Evolutionary conservation across 257 asterid genomes (phyloP).

Genomic region (Nicotiana tomentosiformis): DNA sequence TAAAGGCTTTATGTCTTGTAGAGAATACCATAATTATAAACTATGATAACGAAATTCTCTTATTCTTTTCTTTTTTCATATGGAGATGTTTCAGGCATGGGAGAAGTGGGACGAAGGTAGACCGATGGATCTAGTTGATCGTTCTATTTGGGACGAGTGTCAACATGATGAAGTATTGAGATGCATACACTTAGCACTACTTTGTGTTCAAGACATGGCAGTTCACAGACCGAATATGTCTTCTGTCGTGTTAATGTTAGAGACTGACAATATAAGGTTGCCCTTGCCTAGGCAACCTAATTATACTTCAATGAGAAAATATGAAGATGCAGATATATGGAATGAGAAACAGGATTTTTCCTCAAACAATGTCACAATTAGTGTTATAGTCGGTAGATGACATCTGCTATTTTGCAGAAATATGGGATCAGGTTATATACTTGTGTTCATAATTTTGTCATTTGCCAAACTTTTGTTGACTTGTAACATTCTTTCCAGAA

Average conservation of each 20-base stretch:
- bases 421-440: not conserved
- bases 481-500: too few relatives aligned
- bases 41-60: not conserved
- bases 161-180: constrained; percentile 36
- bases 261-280: constrained; percentile 39
- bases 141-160: constrained; percentile 29
- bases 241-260: constrained; percentile 60
- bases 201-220: constrained; percentile 72
- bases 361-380: constrained; percentile 57
- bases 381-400: constrained; percentile 59
- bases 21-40: not conserved
- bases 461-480: too few relatives aligned
- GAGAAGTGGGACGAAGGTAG: constrained; percentile 57
- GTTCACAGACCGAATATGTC: constrained; percentile 61
- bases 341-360: constrained; percentile 37
- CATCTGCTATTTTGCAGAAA: not conserved
- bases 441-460: too few relatives aligned
- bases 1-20: not conserved
- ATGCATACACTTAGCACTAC: constrained; percentile 66
- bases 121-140: constrained; percentile 48
- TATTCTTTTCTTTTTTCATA: not conserved
- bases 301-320: constrained; percentile 45
- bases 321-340: constrained; percentile 35
- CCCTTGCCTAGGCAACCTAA: constrained; percentile 65
- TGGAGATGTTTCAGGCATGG: constrained; percentile 50